Evolutionary conservation across 176 grass and related monocot species (phyloP).

Genomic region (Zoysia pacifica): DNA sequence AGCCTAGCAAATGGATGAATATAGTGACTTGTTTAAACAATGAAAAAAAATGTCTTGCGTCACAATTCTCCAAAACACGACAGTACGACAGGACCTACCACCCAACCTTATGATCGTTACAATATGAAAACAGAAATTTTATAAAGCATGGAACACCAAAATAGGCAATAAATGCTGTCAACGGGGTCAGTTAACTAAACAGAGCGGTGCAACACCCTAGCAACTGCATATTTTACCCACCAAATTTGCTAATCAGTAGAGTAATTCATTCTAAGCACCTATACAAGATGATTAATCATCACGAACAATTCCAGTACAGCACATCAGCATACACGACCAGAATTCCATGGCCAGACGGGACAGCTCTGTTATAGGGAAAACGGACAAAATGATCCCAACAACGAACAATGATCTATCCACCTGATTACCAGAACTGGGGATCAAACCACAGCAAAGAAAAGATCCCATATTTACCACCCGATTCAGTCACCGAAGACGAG

Average conservation of each 20-base stretch:
- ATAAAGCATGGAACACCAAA: background rate
- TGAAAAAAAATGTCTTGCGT: background rate
- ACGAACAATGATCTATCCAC: background rate
- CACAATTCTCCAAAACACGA: background rate
- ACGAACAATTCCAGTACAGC: background rate
- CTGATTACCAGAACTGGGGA: background rate
- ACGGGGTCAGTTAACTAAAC: background rate
- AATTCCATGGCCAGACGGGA: background rate
- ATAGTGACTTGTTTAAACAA: background rate
- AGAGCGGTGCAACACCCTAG: background rate
- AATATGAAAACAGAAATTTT: constrained; percentile 1
- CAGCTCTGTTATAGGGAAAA: background rate
- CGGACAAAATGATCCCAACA: constrained; percentile 10
- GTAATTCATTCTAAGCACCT: background rate
- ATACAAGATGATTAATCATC: background rate
- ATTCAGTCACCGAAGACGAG: background rate
- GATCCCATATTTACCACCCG: constrained; percentile 1
- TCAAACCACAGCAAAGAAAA: constrained; percentile 25
- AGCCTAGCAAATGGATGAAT: constrained; percentile 51
- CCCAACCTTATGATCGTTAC: background rate
- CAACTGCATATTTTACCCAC: background rate
- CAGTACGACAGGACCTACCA: background rate
- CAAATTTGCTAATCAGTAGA: background rate
- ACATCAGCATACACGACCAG: background rate
- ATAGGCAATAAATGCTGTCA: background rate